Conservation (phyloP, 2,329 filamentous ascomycete genomes). For the Trichoderma sp. region DNA sequence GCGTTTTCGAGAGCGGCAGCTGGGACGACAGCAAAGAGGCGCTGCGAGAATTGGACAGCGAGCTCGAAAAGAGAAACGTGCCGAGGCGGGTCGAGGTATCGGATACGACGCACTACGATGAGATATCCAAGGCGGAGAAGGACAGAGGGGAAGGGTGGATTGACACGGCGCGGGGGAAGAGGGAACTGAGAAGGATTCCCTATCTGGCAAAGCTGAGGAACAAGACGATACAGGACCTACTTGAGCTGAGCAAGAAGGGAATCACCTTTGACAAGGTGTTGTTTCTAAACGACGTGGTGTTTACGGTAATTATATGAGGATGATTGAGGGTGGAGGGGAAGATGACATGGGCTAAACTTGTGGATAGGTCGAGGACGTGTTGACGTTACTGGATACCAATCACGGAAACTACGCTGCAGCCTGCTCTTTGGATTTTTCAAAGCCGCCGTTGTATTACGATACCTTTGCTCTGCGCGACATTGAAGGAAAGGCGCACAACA, state of each 20-base stretch:
- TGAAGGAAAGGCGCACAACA: conserved; percentile 49
- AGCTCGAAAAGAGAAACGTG: conserved; percentile 53
- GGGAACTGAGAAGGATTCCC: conserved; percentile 64
- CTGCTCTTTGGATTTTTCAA: conserved; percentile 59
- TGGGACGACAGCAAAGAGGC: conserved; percentile 66
- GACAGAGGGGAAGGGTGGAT: conserved; percentile 64
- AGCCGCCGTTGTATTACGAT: conserved; percentile 57
- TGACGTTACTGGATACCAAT: conserved; percentile 56
- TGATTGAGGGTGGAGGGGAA: background rate
- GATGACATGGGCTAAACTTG: background rate
- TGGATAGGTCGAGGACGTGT: conserved; percentile 52
- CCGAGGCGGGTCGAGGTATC: conserved; percentile 55
- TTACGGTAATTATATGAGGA: conserved; percentile 42
- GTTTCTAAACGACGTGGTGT: conserved; percentile 64
- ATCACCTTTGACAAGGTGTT: conserved; percentile 57
- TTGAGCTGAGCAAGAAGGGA: conserved; percentile 49
- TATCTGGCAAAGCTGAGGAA: conserved; percentile 67
- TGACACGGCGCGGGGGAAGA: conserved; percentile 50
- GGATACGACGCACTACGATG: conserved; percentile 57
- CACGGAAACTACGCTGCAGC: conserved; percentile 59
- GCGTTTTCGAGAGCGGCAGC: conserved; percentile 66
- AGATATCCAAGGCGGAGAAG: conserved; percentile 44
- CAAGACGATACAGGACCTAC: conserved; percentile 57
- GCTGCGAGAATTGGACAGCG: conserved; percentile 54
- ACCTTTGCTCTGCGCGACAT: conserved; percentile 61